Percentiles rank a stretch among this genome's conserved stretches.
Conservation (phyloP, 1,284 basidiomycete species). For the Boletus sp. region DNA sequence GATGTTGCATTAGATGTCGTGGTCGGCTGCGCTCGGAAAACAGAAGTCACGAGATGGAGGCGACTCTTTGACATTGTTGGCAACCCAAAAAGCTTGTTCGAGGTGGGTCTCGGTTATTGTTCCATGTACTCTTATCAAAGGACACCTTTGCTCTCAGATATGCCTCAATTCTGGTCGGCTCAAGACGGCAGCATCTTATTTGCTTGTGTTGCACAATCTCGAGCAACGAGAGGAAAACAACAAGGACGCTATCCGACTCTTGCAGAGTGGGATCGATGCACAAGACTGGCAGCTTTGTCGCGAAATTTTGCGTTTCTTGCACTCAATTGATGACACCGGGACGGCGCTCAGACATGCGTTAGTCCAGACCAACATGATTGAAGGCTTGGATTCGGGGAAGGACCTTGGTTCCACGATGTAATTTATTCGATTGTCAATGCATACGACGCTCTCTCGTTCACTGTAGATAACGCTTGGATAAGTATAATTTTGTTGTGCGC, state of each 20-base stretch:
- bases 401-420: background rate
- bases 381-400: background rate
- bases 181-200: conserved; percentile 90
- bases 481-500: background rate
- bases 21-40: conserved; percentile 96
- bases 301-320: conserved; percentile 89
- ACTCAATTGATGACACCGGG: conserved; percentile 87
- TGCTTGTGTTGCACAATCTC: conserved; percentile 91
- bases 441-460: background rate
- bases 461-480: background rate
- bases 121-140: background rate
- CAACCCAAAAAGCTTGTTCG: conserved; percentile 87
- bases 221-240: conserved; percentile 84
- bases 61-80: conserved; percentile 90
- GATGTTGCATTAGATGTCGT: conserved; percentile 89
- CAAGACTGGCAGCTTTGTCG: conserved; percentile 83
- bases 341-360: conserved; percentile 64
- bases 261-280: conserved; percentile 70
- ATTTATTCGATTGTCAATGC: conserved; percentile 1
- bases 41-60: conserved; percentile 90
- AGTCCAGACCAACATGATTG: conserved; percentile 37
- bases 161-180: conserved; percentile 76
- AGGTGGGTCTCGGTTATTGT: conserved; percentile 47
- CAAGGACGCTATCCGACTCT: conserved; percentile 74
- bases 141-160: conserved; percentile 43